phyloP scores from a whole-genome alignment of 1,284 basidiomycete species.

The Abortiporus biennis region DNA sequence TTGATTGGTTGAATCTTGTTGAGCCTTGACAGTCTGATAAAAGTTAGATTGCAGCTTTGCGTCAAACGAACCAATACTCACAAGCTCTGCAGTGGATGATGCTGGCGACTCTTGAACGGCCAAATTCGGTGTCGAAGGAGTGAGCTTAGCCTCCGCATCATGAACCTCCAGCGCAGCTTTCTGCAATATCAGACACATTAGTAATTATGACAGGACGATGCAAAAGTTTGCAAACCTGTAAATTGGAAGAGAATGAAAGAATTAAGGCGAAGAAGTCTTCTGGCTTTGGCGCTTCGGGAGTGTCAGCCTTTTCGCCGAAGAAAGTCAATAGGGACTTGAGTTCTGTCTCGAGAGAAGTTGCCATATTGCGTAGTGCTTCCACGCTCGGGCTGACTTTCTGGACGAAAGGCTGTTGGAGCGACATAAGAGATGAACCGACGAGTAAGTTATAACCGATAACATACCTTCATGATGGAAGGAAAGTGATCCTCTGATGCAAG shows the following conservation, averaged over 20 bases:
- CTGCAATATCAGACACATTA: conserved; percentile 33
- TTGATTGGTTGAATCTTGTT: conserved; percentile 11
- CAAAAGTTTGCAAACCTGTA: conserved; percentile 46
- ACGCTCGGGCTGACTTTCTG: conserved; percentile 43
- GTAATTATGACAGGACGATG: not conserved
- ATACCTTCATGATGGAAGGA: conserved; percentile 59
- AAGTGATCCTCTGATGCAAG: conserved; percentile 52
- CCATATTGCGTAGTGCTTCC: conserved; percentile 61
- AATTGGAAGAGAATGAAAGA: conserved; percentile 63
- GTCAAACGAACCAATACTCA: not conserved
- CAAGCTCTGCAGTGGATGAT: conserved; percentile 8
- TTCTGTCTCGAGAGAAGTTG: conserved; percentile 48
- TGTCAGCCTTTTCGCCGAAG: conserved; percentile 66
- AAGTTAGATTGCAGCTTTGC: not conserved
- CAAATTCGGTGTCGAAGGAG: conserved; percentile 17
- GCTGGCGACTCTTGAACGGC: conserved; percentile 19
- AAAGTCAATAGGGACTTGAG: conserved; percentile 55
- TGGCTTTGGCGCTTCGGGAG: conserved; percentile 57
- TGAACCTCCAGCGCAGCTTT: conserved; percentile 75
- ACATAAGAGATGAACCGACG: conserved; percentile 2
- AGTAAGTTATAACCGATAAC: conserved; percentile 8
- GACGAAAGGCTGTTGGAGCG: conserved; percentile 55
- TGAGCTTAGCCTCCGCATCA: conserved; percentile 38
- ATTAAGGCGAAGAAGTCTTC: conserved; percentile 79
- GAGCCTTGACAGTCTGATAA: conserved; percentile 34